These are phyloP conservation scores for Persicaria tinctoria DNA, from an alignment of 148 eudicot genomes.

Conservation along the genomic window DNA sequence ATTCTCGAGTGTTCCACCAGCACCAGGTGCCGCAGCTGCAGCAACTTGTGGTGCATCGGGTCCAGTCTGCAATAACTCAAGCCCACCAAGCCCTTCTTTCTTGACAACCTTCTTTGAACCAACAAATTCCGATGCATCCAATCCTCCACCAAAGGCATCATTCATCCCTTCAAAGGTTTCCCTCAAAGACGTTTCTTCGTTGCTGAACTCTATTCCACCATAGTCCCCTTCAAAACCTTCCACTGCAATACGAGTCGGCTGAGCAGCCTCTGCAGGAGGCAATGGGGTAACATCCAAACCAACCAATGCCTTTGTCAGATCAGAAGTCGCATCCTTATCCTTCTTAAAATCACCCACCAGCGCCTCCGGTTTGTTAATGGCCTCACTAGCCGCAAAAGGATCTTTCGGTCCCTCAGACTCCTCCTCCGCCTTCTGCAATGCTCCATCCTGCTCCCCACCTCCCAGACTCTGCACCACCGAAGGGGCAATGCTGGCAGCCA, in stretches of 20 bases:
- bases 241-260: slow-evolving; percentile 78
- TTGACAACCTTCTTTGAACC: slow-evolving; percentile 56
- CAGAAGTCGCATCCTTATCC: slow-evolving; percentile 62
- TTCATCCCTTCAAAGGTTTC: slow-evolving; percentile 93
- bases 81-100: slow-evolving; percentile 80
- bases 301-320: slow-evolving; percentile 63
- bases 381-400: slow-evolving; percentile 94
- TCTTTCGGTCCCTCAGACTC: slow-evolving; percentile 54
- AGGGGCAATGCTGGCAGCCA: slow-evolving; percentile 37
- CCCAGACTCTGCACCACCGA: slow-evolving; percentile 27
- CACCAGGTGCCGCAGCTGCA: slow-evolving; percentile 29
- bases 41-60: slow-evolving; percentile 42
- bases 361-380: slow-evolving; percentile 58
- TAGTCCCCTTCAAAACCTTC: slow-evolving; percentile 98
- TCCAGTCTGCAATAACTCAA: slow-evolving; percentile 71
- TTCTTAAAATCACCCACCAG: slow-evolving; percentile 79
- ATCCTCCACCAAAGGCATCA: slow-evolving; percentile 98
- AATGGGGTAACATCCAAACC: slow-evolving; percentile 83
- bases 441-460: slow-evolving; percentile 34
- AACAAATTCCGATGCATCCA: slow-evolving; percentile 95
- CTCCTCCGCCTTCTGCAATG: slow-evolving; percentile 28
- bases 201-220: slow-evolving; percentile 90
- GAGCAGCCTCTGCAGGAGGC: slow-evolving; percentile 86
- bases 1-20: slow-evolving; percentile 57
- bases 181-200: slow-evolving; percentile 67